phyloP scores from a whole-genome alignment of 169 alveolate genomes.

The Plasmodium ovale region DNA sequence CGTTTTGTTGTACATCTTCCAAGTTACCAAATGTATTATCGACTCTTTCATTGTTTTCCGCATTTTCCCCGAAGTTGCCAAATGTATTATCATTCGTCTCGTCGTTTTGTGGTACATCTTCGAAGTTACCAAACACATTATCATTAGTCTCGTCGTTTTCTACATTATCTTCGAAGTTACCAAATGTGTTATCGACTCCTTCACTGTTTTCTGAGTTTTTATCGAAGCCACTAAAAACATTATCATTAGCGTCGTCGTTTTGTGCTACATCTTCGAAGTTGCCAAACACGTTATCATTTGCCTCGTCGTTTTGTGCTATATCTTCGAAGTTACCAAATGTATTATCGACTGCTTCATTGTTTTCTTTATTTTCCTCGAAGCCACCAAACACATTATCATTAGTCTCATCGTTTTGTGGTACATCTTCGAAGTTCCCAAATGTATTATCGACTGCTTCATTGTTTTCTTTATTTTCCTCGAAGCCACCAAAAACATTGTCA shows the following conservation, averaged over 20 bases:
- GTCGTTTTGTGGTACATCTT: neutral
- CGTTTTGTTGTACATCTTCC: neutral
- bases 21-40: neutral
- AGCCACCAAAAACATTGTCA: too few species aligned
- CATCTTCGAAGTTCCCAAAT: neutral
- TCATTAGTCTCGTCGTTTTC: neutral
- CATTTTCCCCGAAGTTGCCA: neutral
- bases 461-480: neutral
- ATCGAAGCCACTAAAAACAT: neutral
- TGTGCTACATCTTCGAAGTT: neutral
- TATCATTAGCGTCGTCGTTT: neutral
- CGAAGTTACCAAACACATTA: neutral
- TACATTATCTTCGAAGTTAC: neutral
- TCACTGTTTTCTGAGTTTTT: neutral
- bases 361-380: neutral
- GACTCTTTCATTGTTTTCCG: neutral
- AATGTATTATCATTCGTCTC: neutral
- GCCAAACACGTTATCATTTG: neutral
- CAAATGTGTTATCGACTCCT: neutral
- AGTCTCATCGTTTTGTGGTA: neutral
- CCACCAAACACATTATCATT: neutral
- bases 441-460: too few species aligned
- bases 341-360: neutral
- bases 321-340: neutral
- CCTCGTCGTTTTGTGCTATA: too few species aligned